These are phyloP conservation scores for Citrus inodora DNA, from an alignment of 345 rosid genomes.

Conservation along the genomic window DNA sequence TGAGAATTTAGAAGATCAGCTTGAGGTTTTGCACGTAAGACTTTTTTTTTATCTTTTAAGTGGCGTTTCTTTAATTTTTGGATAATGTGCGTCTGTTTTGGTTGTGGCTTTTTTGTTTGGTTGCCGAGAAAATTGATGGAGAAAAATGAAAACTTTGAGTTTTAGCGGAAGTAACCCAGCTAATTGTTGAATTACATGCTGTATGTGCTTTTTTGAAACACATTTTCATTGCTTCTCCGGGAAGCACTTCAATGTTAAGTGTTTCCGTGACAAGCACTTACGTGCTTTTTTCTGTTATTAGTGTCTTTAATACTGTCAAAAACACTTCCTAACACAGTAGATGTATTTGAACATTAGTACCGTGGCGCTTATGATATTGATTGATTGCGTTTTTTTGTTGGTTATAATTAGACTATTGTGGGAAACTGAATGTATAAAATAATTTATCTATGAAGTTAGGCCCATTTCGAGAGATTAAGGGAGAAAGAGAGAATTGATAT, in stretches of 20 bases:
- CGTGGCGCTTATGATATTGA: background rate
- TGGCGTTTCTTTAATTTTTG: background rate
- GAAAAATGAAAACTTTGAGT: background rate
- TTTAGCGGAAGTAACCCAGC: background rate
- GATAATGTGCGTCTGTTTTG: background rate
- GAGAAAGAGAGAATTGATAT: background rate
- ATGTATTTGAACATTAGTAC: background rate
- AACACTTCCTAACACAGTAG: background rate
- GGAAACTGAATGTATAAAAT: background rate
- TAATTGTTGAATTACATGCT: background rate
- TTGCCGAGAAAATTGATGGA: conserved; percentile 3
- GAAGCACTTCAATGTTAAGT: no score
- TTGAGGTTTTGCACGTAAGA: conserved; percentile 87
- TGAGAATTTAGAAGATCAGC: conserved; percentile 97
- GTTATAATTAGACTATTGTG: background rate
- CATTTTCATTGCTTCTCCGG: background rate
- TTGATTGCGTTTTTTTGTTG: background rate
- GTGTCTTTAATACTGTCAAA: background rate
- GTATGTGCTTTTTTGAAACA: background rate
- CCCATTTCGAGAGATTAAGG: background rate
- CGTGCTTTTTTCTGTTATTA: no score
- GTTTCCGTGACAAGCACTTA: no score
- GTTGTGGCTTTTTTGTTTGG: background rate
- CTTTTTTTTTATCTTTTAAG: background rate
- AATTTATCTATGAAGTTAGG: background rate